Evolutionary conservation across 352 stramenopile genomes (phyloP), one percentile per base, ranked within the genome.

Genomic region (Globisporangium echinulatum): DNA sequence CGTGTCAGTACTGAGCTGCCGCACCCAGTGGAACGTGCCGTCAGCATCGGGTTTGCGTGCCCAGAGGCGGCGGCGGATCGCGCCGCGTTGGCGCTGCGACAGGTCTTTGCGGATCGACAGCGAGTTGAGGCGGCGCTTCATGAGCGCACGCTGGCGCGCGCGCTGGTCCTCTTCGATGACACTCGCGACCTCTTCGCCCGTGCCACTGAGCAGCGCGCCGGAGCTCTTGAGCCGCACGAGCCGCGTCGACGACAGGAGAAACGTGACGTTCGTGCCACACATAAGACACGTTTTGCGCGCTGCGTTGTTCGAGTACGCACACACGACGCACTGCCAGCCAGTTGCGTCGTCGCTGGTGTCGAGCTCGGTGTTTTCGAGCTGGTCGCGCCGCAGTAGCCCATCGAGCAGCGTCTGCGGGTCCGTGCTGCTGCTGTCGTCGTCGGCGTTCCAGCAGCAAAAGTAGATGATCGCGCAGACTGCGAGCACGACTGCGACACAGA

Each of bases 11-110:
- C 69, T 86, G 62, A 85, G 80, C 63, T 87, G 76, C 11, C 80
- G 78, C 25, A 85, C 68, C 81, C 81, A 90, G 62, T 82, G 77
- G 67, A 89, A 88, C 63, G 85, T 88, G 62, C 79, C 79, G 57
- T 90, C 77, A 4, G 59, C 19, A 33, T 75, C 59, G 49, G 75
- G 68, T 56, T 83, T 85, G 49, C 81, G 79, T 50, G 82, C 71
- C 81, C 81, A 90, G 9, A 90, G 64, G 7, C 75, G 71, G 14
- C 81, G 72, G 39, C 79, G 77, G 61, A 85, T 81, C 49, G 81
- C 81, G 33, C 81, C 81, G 14, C 81, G 79, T 58, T 90, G 81
- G 52, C 79, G 66, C 64, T 88, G 81, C 40, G 75, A 85, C 47
- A 90, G 68, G 56, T 74, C 79, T 62, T 87, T 85, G 51, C 74